Base-by-base conservation (phyloP, 208 protist genomes). In the Acanthamoeba royreba region DNA sequence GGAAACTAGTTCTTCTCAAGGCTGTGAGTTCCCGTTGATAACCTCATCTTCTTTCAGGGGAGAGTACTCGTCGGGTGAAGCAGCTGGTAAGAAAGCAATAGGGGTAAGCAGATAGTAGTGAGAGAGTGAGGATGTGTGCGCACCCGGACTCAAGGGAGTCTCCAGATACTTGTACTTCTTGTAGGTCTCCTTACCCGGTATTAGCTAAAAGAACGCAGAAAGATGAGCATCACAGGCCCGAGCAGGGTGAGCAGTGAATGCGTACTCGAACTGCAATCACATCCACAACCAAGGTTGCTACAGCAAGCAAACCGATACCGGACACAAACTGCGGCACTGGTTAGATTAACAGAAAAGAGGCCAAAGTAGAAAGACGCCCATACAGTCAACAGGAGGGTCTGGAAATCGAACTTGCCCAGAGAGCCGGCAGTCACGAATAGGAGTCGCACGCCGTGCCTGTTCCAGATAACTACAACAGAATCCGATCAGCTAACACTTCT, bases 321-420 rank as follows among this genome's bases (percentile, higher is more conserved):
- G 87, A 92, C 53, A 92, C 87, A n/a, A 92, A 92, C 87, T 92
- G 47, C 22, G 42, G 43, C 3, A 42, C 25, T 42, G 38, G 5
- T 0, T 15, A 72, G 55, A 52, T 5, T 3, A 31, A 1, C 45
- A 4, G n/a, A 90, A 40, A 35, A 90, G 47, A 33, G 31, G 4
- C 11, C 19, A 15, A 66, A 66, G 31, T 22, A 40, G 83, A 13
- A 31, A 46, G 28, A 74, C 28, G 81, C 28, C 13, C 86, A 42
- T 77, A 92, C 86, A 22, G 58, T 77, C 11, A 92, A 28, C 4
- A 92, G 86, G 7, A 92, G 42, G 15, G 86, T 92, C 47, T 92
- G 87, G 61, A 92, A 92, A 46, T 92, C 87, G 35, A 92, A 92
- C 47, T 92, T 92, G 61, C 87, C 87, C 15, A 92, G 87, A 4